A percentile compares a stretch with the other conserved stretches of the same genome.
These are phyloP conservation scores for Phytophthora idaei DNA, from an alignment of 352 stramenopile genomes.

Conservation along the genomic window DNA sequence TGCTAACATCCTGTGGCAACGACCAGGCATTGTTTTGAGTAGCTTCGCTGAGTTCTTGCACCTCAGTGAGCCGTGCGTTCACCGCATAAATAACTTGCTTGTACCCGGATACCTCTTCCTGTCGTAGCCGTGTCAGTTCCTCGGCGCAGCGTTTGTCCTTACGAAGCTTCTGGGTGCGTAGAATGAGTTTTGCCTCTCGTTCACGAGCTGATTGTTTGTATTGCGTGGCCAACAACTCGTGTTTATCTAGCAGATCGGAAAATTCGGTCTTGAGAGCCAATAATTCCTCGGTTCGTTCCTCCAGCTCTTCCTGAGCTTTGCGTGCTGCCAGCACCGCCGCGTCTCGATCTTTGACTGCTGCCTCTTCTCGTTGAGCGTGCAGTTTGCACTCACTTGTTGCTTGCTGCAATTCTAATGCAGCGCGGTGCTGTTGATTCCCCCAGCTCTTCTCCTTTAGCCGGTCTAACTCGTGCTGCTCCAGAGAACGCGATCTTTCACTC, in stretches of 20 bases:
- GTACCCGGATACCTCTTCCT: slow-evolving; percentile 62
- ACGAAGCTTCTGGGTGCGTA: slow-evolving; percentile 44
- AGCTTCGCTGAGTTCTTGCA: slow-evolving; percentile 42
- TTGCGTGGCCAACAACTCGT: slow-evolving; percentile 43
- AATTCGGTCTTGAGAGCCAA: slow-evolving; percentile 69
- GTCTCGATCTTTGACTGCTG: slow-evolving; percentile 51
- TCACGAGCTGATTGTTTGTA: slow-evolving; percentile 49
- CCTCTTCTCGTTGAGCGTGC: slow-evolving; percentile 53
- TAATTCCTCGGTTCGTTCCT: slow-evolving; percentile 52
- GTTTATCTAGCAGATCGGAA: slow-evolving; percentile 61
- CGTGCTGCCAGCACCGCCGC: slow-evolving; percentile 36
- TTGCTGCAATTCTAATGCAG: slow-evolving; percentile 50
- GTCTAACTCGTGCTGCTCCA: slow-evolving; percentile 45
- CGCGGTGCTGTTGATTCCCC: slow-evolving; percentile 39
- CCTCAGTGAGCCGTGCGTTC: slow-evolving; percentile 62
- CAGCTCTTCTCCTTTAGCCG: slow-evolving; percentile 41
- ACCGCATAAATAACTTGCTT: slow-evolving; percentile 69
- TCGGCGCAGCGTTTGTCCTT: slow-evolving; percentile 52
- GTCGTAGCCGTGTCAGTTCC: slow-evolving; percentile 54
- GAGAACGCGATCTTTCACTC: slow-evolving; percentile 39
- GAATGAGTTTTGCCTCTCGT: slow-evolving; percentile 43
- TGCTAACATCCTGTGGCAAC: slow-evolving; percentile 26
- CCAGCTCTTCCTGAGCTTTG: slow-evolving; percentile 44
- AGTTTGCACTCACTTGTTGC: slow-evolving; percentile 45
- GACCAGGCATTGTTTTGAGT: slow-evolving; percentile 39